phyloP scores from a whole-genome alignment of 1,284 basidiomycete genomes.

The Rhizoctonia solani region DNA sequence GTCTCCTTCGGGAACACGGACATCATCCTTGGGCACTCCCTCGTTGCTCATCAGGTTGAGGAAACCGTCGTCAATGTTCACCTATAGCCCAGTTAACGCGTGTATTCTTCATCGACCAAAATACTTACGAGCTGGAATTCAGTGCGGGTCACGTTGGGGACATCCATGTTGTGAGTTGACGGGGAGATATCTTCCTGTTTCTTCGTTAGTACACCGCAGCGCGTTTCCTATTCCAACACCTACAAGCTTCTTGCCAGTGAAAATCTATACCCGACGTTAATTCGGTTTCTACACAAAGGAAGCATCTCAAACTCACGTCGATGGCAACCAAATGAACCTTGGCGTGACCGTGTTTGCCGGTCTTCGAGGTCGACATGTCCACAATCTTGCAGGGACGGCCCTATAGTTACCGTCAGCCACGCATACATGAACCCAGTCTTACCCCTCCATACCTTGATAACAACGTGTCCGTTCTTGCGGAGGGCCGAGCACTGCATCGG shows the following conservation, averaged over 20 bases:
- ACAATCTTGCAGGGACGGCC: constrained; percentile 98
- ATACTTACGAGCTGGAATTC: constrained; percentile 87
- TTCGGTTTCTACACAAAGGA: not conserved
- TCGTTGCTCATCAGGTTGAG: constrained; percentile 93
- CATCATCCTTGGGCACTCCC: constrained; percentile 90
- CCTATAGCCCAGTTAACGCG: constrained; percentile 49
- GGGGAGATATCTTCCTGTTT: constrained; percentile 95
- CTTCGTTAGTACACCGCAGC: constrained; percentile 38
- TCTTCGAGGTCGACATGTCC: constrained; percentile 99
- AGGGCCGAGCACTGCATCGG: constrained; percentile 99
- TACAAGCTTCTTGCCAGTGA: constrained; percentile 91
- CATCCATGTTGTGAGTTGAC: constrained; percentile 99
- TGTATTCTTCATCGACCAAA: not conserved
- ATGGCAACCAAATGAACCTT: constrained; percentile 98
- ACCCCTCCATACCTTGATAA: constrained; percentile 75
- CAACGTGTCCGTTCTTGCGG: constrained; percentile 88
- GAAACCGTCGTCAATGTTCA: constrained; percentile 88
- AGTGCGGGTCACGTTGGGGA: constrained; percentile 88
- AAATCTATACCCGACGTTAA: constrained; percentile 64
- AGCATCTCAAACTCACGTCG: constrained; percentile 77
- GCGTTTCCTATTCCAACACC: not conserved
- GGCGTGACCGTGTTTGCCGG: constrained; percentile 99
- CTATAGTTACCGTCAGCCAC: constrained; percentile 42
- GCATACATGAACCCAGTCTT: constrained; percentile 40
- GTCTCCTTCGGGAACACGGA: constrained; percentile 88